Conservation (phyloP, 495 filamentous ascomycete genomes). For the Aspergillus haitiensis region DNA sequence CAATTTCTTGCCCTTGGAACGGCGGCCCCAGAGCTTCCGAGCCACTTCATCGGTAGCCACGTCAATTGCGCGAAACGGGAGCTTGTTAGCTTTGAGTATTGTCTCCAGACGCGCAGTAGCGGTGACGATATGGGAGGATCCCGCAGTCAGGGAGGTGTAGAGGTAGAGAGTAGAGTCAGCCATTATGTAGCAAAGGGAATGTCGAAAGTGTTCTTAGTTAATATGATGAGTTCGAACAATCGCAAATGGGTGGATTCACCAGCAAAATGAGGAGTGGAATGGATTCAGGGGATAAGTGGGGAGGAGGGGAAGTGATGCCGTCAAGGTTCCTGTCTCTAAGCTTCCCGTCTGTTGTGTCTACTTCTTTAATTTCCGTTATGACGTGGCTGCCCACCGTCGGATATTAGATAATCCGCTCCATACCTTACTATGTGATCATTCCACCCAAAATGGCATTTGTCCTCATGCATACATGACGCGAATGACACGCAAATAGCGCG, state of each 20-base stretch:
- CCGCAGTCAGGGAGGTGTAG: slow-evolving; percentile 92
- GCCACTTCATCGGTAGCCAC: slow-evolving; percentile 90
- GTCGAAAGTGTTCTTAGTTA: neutral
- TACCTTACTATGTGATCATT: too few species aligned
- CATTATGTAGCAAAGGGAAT: slow-evolving; percentile 27
- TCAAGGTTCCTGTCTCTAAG: slow-evolving; percentile 2
- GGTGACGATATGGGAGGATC: slow-evolving; percentile 96
- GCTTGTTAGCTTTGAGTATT: slow-evolving; percentile 90
- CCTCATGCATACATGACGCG: too few species aligned
- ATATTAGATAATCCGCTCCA: too few species aligned
- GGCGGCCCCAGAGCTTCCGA: slow-evolving; percentile 83
- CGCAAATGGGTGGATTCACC: neutral
- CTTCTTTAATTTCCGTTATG: neutral
- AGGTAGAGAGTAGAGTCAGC: slow-evolving; percentile 82
- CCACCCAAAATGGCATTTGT: too few species aligned
- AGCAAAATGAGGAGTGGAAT: neutral
- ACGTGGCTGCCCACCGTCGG: slow-evolving; percentile 9
- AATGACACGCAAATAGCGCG: too few species aligned
- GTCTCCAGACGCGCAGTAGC: slow-evolving; percentile 94
- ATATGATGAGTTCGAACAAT: neutral
- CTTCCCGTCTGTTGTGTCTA: neutral
- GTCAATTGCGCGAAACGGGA: slow-evolving; percentile 90
- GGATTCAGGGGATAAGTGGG: neutral
- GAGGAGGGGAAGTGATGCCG: neutral
- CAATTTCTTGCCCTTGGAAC: slow-evolving; percentile 77